Evolutionary conservation across 495 filamentous ascomycete genomes (phyloP).

Genomic region (Staphylotrichum longicolle): DNA sequence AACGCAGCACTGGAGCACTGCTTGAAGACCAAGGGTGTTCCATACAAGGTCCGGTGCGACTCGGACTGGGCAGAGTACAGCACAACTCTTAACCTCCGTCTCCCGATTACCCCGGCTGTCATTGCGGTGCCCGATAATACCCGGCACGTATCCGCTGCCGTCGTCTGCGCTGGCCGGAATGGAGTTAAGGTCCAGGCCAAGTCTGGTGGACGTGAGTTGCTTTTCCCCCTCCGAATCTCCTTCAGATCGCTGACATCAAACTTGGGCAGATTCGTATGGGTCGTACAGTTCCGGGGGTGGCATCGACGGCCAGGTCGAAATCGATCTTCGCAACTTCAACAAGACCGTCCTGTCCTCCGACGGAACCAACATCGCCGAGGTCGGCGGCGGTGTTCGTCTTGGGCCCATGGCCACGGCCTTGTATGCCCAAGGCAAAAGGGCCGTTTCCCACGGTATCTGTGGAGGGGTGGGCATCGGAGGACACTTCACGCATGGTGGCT

Average conservation of each 20-base stretch:
- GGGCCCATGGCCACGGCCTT: conserved; percentile 58
- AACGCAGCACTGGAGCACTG: conserved; percentile 12
- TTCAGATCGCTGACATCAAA: background rate
- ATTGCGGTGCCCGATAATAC: conserved; percentile 53
- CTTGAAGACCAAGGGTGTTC: conserved; percentile 18
- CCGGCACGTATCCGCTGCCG: conserved; percentile 50
- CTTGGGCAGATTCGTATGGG: conserved; percentile 54
- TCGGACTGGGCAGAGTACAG: conserved; percentile 35
- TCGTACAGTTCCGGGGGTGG: conserved; percentile 51
- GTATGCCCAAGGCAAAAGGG: conserved; percentile 51
- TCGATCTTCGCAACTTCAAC: conserved; percentile 50
- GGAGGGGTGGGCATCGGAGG: conserved; percentile 63
- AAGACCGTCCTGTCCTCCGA: conserved; percentile 27
- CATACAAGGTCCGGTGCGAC: conserved; percentile 20
- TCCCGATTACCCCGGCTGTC: conserved; percentile 53
- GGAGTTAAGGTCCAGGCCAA: conserved; percentile 59
- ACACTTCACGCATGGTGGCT: conserved; percentile 68
- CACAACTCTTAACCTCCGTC: conserved; percentile 57
- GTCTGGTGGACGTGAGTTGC: conserved; percentile 54
- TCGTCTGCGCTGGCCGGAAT: conserved; percentile 46
- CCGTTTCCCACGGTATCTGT: conserved; percentile 63
- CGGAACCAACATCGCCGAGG: conserved; percentile 48
- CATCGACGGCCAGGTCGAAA: conserved; percentile 48
- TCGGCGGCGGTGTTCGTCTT: conserved; percentile 55
- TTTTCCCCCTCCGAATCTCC: background rate